Base-by-base conservation (phyloP, 2,329 filamentous ascomycete species). In the Arthrinium puccinioides region DNA sequence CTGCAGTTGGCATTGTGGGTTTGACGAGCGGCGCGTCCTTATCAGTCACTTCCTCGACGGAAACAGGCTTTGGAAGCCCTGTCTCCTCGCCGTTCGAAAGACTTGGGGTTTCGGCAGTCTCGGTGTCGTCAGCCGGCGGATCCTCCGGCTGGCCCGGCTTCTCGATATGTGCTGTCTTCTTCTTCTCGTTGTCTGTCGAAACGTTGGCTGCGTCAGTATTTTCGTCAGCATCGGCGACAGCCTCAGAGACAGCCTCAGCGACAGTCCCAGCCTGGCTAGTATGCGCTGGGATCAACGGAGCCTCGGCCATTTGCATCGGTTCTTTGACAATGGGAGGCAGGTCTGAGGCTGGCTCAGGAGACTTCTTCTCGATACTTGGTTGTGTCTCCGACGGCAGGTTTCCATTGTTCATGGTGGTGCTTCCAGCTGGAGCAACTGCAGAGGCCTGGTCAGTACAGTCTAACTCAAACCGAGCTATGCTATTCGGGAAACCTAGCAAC, bases 31-130 rank as follows among this genome's bases (percentile, higher is more conserved):
- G 43, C 26, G 46, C 21, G 28, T 52, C 54, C 34, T 50, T 43
- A 26, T 57, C 53, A 10, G 19, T 42, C n/a, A 51, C 44, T 29
- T 57, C 52, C 42, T 57, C 51, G 26, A 56, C 39, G 10, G 51
- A 45, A 6, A 50, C 53, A 3, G 55, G 53, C 37, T 52, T 56
- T 25, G 51, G 50, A 8, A 43, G 38, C 30, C 52, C 43, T 26
- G 45, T 48, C 9, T 42, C 18, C 21, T 47, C 42, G 16, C 47
- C 50, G 23, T 48, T 50, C 9, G 45, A 9, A 18, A 41, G 34
- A 6, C 40, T 36, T 15, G 48, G 36, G 8, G 41, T 43, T 28
- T 38, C 42, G 38, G 45, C 36, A 14, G 21, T 10, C 6, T 29
- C 25, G 4, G 38, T 33, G 14, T 31, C 33, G 14, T 37, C 21